Base-by-base conservation (phyloP, 495 filamentous ascomycete genomes). In the Podospora pseudoanserina region DNA sequence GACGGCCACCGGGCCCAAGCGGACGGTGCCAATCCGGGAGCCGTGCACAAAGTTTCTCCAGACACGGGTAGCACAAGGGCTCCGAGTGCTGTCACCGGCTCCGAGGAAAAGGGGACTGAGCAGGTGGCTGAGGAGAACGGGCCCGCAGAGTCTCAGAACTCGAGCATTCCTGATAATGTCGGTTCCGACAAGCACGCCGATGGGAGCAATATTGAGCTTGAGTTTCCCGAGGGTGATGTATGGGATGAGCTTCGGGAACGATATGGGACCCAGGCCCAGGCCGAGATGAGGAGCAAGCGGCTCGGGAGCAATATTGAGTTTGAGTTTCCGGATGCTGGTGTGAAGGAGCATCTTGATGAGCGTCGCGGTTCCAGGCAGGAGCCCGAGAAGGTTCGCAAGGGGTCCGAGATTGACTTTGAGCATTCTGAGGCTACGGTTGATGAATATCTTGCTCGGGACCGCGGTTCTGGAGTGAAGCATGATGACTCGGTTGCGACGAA, bases 351-450 rank as follows among this genome's bases (percentile, higher is more conserved):
- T 20, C 55, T 58, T 19, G 60, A 62, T 18, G 16, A 18, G 30
- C 20, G 23, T 32, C 23, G 27, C 23, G 60, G 30, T 32, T 28
- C 23, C 20, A 4, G 5, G 5, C 18, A 13, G 9, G 60, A 18
- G 16, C 9, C 60, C 27, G 26, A 58, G 55, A 58, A 26, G 19
- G 23, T 27, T 62, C 60, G 27, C 18, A 62, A 27, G 7, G 60
- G 30, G 5, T 20, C 19, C 61, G 61, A 63, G 61, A 56, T 65
- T 55, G 63, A 62, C 26, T 28, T 62, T 62, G 60, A 30, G 2
- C 18, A 26, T 32, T n/a, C 60, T 16, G 60, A 62, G 23, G 13
- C 60, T 7, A 27, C 20, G 32, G 23, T 62, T 62, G 18, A 62
- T 26, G 19, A 32, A 30, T 27, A 62, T 30, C 23, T 34, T 19